Evolutionary conservation across 768 basidiomycete species (phyloP), one percentile per base, ranked within the genome.

Genomic region (Agrocybe pediades): DNA sequence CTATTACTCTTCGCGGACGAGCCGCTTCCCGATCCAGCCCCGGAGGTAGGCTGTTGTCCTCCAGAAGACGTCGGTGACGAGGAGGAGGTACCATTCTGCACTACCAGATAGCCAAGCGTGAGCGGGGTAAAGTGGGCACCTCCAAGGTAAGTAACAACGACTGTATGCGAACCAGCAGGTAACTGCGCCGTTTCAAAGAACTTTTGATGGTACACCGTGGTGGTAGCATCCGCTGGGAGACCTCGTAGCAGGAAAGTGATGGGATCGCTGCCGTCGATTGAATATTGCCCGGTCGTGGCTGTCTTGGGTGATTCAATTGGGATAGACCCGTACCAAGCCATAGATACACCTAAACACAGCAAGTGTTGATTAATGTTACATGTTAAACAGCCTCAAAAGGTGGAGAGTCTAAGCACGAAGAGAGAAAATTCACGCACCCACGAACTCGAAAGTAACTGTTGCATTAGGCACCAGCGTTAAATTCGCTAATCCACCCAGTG

Each of bases 261-360:
- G 6, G 55, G 55, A 8, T 48, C 36, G 26, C 52, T 51, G 0
- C 52, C 60, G 25, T 71, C 70, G 6, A 71, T 46, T 45, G 57
- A 49, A 39, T 61, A 67, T 30, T 53, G 57, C 1, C 42, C 62
- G 21, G 61, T 62, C 27, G 64, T 50, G 17, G 56, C 33, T 16
- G 27, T 47, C n/a, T 53, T 47, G 9, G 59, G 61, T 9, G 47
- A 43, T 55, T 63, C 64, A 11, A 17, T 33, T 2, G 61, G 62
- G 27, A 65, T 64, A 40, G 56, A 59, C 19, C 61, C 62, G 46
- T 62, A 67, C 66, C 66, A 67, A 27, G 59, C 62, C 6, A 67
- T 21, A 15, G 63, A 65, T 25, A 59, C 41, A 17, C 62, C 61
- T 64, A 24, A 39, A 49, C 5, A 36, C n/a, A n/a, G n/a, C n/a